Evolutionary conservation across 148 eudicot species (phyloP), one percentile per base, ranked within the genome.

Genomic region (Diospyros kaki): DNA sequence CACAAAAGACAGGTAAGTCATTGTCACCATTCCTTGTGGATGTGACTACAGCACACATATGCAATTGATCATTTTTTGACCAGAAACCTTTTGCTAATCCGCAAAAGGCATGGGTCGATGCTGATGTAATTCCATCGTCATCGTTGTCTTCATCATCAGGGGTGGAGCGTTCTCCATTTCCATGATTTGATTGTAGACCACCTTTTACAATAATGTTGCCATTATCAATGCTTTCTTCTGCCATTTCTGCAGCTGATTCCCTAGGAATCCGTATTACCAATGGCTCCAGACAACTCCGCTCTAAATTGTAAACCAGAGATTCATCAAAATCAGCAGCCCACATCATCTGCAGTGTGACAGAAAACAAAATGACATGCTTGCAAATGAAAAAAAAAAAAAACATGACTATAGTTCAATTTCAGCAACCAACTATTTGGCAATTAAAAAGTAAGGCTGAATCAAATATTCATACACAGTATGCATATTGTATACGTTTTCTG

Each of bases 301-400:
- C 89, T 71, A 87, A 82, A 81, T 82, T 84, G 77, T 76, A 85
- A 69, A 94, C 83, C 75, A 90, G 42, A 5, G 90, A 85, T 80
- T 90, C 92, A 78, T 95, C 88, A 80, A 95, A 95, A 82, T 95
- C 98, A 85, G 98, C 98, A 72, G 98, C 98, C 98, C 98, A 95
- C 89, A 95, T 95, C 98, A 95, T 95, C 98, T 94, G 90, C 89
- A 86, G 44, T 7, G 39, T 44, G 65, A 54, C 69, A n/a, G 52
- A 80, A 73, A 69, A 75, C 41, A 75, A 53, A 14, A 8, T 13
- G 59, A 4, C 46, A 55, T 39, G 18, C 73, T 55, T 40, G 39
- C 39, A 43, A 55, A 70, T 70, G 10, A 70, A 44, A 54, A 3
- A 70, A 2, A 41, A 28, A 28, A 28, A 28, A 28, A 28, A 28